Evolutionary conservation across 768 basidiomycete species (phyloP), one percentile per base, ranked within the genome.

Genomic region (Suillus variegatus): DNA sequence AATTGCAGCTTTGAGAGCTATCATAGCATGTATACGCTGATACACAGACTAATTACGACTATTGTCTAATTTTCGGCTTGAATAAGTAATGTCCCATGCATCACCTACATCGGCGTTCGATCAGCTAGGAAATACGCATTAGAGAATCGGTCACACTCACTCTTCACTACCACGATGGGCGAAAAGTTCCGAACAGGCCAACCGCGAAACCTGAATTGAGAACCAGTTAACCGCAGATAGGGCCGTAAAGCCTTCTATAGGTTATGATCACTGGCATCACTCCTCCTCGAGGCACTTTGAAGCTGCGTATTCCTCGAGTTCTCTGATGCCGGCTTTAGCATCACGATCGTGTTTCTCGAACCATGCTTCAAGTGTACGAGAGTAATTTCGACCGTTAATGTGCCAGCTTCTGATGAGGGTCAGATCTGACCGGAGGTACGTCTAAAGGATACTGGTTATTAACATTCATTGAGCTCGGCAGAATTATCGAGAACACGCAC

Each of bases 141-240:
- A 70, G 68, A 41, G 47, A 68, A 36, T 66, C 13, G 22, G 65
- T 16, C 38, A 70, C 36, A 79, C 89, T 78, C 77, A 91, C 82
- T 86, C 84, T 73, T 90, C 80, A 13, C 90, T 89, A 4, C 73
- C 72, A 69, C 89, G 82, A 74, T 87, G 77, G 14, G 78, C 85
- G 72, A 91, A 92, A 58, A 91, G 78, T 72, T 91, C 90, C 1
- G 87, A 86, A 69, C 88, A 89, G 12, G 89, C 87, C 74, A 91
- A 32, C 32, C 87, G 18, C 89, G 79, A 73, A 89, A 90, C 66
- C 87, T 86, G 64, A 6, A 36, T 14, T 47, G 18, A 62, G 38
- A 47, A 54, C 20, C 57, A 36, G 7, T 43, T 14, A 32, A 54
- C n/a, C 28, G 43, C 18, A 58, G 16, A 46, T 38, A 16, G 38